Evolutionary conservation across 2,329 filamentous ascomycete genomes (phyloP), one percentile per base, ranked within the genome.

Genomic region (Fusarium citri): DNA sequence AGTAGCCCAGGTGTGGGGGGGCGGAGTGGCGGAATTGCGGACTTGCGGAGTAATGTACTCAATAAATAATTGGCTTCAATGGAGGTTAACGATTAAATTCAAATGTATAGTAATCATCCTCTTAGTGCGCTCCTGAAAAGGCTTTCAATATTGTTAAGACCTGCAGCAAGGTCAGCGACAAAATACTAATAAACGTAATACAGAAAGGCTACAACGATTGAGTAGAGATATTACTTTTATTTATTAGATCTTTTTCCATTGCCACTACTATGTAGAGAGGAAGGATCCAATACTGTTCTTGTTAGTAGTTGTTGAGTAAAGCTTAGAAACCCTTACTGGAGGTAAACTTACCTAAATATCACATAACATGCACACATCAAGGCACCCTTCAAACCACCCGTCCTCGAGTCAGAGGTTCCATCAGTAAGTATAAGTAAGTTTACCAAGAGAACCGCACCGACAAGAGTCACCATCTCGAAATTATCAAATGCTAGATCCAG

Each of bases 401-500:
- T 66, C 49, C 72, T 74, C 1, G 92, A 83, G 68, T 90, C 92
- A 72, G 91, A 91, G 74, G 86, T 89, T 71, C 90, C 86, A 18
- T 90, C 91, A 72, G 92, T 91, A 40, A 92, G 84, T 57, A 93
- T 90, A 18, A 93, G 82, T 74, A 92, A 89, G 78, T 92, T 93
- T 74, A 93, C 91, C 50, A 94, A 87, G 63, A 93, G 83, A 7
- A 91, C 89, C 6, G 86, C 88, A 10, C 91, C 87, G 74, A 93
- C 91, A 73, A 94, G 86, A 40, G 89, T 88, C 28, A 92, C 88
- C 5, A 91, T 92, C 80, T 94, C 91, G 77, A 94, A 93, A 26
- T 89, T 85, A 72, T 90, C 90, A 79, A 94, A 94, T 74, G 91
- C 90, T 42, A 94, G 83, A n/a, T 87, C 83, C 80, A 89, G 84